Percentiles rank a stretch among this genome's conserved stretches.
phyloP scores from a whole-genome alignment of 139 green algal genomes.

The Chlorella sp. region DNA sequence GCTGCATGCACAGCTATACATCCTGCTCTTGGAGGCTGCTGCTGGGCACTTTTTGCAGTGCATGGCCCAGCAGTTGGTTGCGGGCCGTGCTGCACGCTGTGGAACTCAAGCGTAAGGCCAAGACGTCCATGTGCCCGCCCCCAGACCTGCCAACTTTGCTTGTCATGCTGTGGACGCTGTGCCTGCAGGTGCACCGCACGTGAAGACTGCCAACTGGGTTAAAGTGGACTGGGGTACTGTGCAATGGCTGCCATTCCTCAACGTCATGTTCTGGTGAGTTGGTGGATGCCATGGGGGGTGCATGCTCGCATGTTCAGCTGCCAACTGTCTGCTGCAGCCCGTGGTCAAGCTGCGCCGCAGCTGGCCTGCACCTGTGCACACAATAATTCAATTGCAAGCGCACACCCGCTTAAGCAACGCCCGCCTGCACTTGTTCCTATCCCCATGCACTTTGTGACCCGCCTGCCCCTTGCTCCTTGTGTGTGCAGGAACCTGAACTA shows the following conservation, averaged over 20 bases:
- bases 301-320: not conserved
- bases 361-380: not conserved
- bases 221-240: constrained; percentile 64
- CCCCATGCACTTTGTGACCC: too few species aligned
- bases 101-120: constrained; percentile 21
- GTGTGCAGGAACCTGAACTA: constrained; percentile 88
- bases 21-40: not conserved
- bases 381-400: too few species aligned
- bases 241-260: constrained; percentile 91
- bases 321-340: not conserved
- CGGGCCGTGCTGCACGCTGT: constrained; percentile 11
- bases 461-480: not conserved
- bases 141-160: too few species aligned
- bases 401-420: not conserved
- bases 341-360: not conserved
- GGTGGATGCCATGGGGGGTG: not conserved
- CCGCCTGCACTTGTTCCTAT: not conserved
- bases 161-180: not conserved
- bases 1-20: too few species aligned
- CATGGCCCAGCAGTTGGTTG: not conserved
- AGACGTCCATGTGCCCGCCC: not conserved
- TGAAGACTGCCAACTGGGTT: constrained; percentile 75
- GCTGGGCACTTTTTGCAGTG: not conserved
- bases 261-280: constrained; percentile 96
- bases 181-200: constrained; percentile 25